These are phyloP conservation scores for Castanea crenata DNA, from an alignment of 306 rosid species.

Conservation along the genomic window DNA sequence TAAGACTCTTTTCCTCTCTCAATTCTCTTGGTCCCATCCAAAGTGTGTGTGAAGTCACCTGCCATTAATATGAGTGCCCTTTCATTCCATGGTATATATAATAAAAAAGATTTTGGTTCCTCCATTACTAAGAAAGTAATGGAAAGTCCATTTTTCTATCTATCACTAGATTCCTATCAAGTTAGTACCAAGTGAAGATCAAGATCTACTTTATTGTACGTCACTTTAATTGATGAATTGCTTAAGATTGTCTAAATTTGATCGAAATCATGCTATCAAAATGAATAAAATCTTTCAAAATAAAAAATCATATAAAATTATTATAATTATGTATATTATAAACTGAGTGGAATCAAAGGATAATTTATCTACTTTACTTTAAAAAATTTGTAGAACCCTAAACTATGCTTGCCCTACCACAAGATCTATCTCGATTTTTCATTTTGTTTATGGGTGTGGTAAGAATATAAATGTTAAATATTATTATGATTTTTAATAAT, in stretches of 20 bases:
- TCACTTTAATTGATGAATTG: background rate
- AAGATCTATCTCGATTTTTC: background rate
- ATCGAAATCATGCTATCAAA: background rate
- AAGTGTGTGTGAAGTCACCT: background rate
- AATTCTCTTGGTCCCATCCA: background rate
- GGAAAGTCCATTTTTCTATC: background rate
- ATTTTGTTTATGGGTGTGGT: background rate
- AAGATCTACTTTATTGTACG: background rate
- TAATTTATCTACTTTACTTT: background rate
- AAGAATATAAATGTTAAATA: no score
- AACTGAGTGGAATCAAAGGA: background rate
- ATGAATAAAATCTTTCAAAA: background rate
- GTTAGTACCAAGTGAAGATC: background rate
- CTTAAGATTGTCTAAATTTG: background rate
- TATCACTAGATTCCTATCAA: constrained; percentile 1
- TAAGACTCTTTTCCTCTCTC: background rate
- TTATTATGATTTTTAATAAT: no score
- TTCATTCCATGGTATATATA: background rate
- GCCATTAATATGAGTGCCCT: background rate
- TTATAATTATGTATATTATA: background rate
- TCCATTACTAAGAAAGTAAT: background rate
- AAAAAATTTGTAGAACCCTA: background rate
- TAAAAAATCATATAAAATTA: background rate
- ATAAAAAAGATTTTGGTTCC: background rate
- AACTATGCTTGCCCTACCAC: background rate